phyloP scores from a whole-genome alignment of 129 eudicot species.

The Calendula officinalis region DNA sequence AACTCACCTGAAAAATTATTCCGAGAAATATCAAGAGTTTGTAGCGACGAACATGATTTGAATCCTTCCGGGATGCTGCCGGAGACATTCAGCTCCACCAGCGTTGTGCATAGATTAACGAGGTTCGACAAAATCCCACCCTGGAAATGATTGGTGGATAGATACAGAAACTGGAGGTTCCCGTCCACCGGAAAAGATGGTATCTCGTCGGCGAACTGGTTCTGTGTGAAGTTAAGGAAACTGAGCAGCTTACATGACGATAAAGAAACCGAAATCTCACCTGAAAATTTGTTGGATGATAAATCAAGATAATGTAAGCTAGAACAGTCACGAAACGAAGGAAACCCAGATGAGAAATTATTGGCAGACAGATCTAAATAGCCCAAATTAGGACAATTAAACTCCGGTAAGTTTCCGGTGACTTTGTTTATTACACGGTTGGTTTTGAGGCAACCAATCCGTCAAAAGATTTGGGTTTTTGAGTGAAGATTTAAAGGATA shows the following conservation, averaged over 20 bases:
- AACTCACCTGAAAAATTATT: slow-evolving; percentile 70
- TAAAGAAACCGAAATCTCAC: slow-evolving; percentile 39
- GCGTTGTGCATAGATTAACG: slow-evolving; percentile 40
- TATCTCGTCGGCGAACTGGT: slow-evolving; percentile 42
- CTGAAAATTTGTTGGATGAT: slow-evolving; percentile 63
- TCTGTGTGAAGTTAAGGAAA: slow-evolving; percentile 57
- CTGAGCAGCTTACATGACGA: slow-evolving; percentile 42
- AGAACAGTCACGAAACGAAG: slow-evolving; percentile 42
- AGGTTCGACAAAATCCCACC: slow-evolving; percentile 37
- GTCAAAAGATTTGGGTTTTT: no score
- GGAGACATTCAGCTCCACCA: slow-evolving; percentile 52
- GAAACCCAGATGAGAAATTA: slow-evolving; percentile 51
- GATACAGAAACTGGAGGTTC: slow-evolving; percentile 43
- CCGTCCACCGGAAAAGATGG: slow-evolving; percentile 41
- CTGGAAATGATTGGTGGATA: slow-evolving; percentile 43
- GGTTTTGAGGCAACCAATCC: no score
- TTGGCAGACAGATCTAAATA: slow-evolving; percentile 64
- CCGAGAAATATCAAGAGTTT: slow-evolving; percentile 49
- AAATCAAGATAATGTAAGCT: slow-evolving; percentile 51
- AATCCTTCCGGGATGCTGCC: slow-evolving; percentile 53
- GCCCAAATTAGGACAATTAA: slow-evolving; percentile 40
- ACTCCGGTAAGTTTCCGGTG: no score
- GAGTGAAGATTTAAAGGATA: no score
- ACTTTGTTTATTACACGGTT: no score
- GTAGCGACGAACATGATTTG: slow-evolving; percentile 47